Percentiles rank a stretch among this genome's conserved stretches.
phyloP scores from a whole-genome alignment of 441 rosid genomes.

The Brassica balearica region DNA sequence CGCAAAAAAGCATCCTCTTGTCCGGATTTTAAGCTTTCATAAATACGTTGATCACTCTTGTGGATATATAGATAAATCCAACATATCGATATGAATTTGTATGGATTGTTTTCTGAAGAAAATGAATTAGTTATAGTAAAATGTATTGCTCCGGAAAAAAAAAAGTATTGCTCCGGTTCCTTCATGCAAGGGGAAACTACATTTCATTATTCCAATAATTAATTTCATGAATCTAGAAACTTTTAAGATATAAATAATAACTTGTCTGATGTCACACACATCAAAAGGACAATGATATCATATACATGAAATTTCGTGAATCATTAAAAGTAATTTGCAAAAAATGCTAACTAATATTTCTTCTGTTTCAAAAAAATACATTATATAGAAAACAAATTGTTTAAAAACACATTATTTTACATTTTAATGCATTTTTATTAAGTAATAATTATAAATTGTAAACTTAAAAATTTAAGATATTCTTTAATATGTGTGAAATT shows the following conservation, averaged over 20 bases:
- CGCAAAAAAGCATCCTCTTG: constrained; percentile 1
- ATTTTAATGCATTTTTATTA: no score
- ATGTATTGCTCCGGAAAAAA: neutral
- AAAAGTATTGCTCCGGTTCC: constrained; percentile 10
- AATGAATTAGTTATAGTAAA: constrained; percentile 1
- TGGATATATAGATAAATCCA: neutral
- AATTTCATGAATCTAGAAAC: neutral
- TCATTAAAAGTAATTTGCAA: neutral
- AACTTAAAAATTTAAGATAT: no score
- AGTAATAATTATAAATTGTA: no score
- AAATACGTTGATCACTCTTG: neutral
- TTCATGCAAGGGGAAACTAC: neutral
- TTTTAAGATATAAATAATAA: neutral
- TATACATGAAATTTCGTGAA: neutral
- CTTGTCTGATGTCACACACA: neutral
- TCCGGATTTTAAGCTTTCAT: neutral
- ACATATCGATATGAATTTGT: neutral
- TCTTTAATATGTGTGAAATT: no score
- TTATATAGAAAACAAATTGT: no score
- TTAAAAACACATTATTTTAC: no score
- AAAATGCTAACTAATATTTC: no score
- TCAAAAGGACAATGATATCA: neutral
- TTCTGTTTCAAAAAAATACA: no score
- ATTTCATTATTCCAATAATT: neutral
- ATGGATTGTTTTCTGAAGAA: neutral